Percentiles rank a stretch among this genome's conserved stretches.
Evolutionary conservation across 2,329 filamentous ascomycete genomes (phyloP).

Genomic region (Colletotrichum truncatum): DNA sequence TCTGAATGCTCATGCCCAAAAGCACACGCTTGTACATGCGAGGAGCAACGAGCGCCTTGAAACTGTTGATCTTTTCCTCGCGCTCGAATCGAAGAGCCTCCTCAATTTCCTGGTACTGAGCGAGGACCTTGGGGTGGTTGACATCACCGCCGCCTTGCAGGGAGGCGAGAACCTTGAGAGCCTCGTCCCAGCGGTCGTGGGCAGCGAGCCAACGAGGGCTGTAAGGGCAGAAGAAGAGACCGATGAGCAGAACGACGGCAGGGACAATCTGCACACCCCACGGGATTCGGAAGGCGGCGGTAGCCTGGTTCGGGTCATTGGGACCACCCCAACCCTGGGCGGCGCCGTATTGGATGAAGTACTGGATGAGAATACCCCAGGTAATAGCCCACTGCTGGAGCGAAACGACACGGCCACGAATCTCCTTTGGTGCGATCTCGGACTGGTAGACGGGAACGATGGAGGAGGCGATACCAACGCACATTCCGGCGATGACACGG

Average conservation of each 20-base stretch:
- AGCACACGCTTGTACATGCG: constrained; percentile 65
- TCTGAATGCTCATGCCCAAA: constrained; percentile 66
- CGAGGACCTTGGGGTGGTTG: constrained; percentile 67
- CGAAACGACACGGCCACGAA: constrained; percentile 66
- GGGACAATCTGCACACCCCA: constrained; percentile 70
- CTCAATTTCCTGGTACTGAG: constrained; percentile 70
- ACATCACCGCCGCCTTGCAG: constrained; percentile 67
- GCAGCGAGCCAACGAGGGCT: constrained; percentile 77
- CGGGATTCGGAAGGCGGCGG: constrained; percentile 66
- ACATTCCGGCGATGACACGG: constrained; percentile 75
- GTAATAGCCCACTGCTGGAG: constrained; percentile 78
- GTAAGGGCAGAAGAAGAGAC: constrained; percentile 69
- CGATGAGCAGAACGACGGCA: constrained; percentile 60
- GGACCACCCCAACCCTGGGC: constrained; percentile 61
- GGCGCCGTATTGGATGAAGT: constrained; percentile 73
- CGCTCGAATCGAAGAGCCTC: constrained; percentile 63
- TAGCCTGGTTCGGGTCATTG: constrained; percentile 58
- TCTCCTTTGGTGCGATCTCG: constrained; percentile 69
- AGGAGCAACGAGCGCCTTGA: constrained; percentile 56
- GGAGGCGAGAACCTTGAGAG: constrained; percentile 63
- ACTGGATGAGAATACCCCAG: constrained; percentile 74
- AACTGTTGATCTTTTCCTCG: constrained; percentile 59
- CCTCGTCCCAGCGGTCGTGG: constrained; percentile 74
- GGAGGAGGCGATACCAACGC: constrained; percentile 78
- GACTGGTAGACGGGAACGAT: constrained; percentile 77